phyloP scores from a whole-genome alignment of 1,139 yeast species.

The Scheffersomyces insectosa region DNA sequence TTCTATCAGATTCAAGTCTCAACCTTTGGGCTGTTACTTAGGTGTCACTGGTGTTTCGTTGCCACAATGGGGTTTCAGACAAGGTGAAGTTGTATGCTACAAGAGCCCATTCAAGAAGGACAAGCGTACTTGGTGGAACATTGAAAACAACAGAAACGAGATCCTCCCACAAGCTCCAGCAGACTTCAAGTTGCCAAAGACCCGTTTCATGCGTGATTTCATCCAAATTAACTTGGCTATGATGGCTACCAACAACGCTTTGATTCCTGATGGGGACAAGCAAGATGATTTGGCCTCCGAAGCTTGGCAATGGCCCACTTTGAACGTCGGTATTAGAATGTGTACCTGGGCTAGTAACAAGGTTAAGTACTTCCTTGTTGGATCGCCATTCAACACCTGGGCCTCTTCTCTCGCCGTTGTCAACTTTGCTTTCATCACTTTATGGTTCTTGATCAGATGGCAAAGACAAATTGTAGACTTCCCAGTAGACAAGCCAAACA shows the following conservation, averaged over 20 bases:
- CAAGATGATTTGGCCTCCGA: slow-evolving; percentile 87
- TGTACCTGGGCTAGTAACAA: slow-evolving; percentile 90
- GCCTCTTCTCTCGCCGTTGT: slow-evolving; percentile 73
- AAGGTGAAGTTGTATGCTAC: slow-evolving; percentile 91
- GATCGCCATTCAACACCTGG: slow-evolving; percentile 96
- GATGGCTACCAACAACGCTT: slow-evolving; percentile 98
- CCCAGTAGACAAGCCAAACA: slow-evolving; percentile 32
- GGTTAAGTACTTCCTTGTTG: slow-evolving; percentile 83
- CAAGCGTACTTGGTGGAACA: slow-evolving; percentile 97
- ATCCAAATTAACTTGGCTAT: slow-evolving; percentile 92
- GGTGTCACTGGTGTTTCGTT: slow-evolving; percentile 76
- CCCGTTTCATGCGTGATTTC: slow-evolving; percentile 85
- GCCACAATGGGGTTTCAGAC: slow-evolving; percentile 99
- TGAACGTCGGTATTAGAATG: slow-evolving; percentile 88
- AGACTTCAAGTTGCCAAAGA: slow-evolving; percentile 76
- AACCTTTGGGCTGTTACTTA: slow-evolving; percentile 76
- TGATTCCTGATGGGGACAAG: slow-evolving; percentile 90
- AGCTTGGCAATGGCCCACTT: slow-evolving; percentile 99
- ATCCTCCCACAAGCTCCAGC: slow-evolving; percentile 72
- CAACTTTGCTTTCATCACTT: slow-evolving; percentile 56
- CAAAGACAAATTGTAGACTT: slow-evolving; percentile 87
- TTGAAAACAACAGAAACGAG: slow-evolving; percentile 80
- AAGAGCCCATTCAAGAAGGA: slow-evolving; percentile 78
- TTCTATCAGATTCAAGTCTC: slow-evolving; percentile 74
- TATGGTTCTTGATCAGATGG: slow-evolving; percentile 77